Evolutionary conservation across 805 yeast species (phyloP), one percentile per base, ranked within the genome.

Genomic region (Candida insectorum): DNA sequence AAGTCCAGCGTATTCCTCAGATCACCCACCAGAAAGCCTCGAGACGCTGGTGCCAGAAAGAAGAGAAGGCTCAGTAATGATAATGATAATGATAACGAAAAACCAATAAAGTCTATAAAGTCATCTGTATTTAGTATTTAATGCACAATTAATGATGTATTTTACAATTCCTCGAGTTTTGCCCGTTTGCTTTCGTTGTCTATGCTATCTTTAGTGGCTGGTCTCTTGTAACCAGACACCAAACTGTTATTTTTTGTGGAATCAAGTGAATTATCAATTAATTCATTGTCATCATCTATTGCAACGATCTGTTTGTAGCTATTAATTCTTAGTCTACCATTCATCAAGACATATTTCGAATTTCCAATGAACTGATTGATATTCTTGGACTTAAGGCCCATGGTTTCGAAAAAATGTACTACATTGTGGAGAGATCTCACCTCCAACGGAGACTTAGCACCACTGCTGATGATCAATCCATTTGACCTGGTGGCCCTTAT

Each of bases 391-490:
- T 81, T 80, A 26, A 93, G 69, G 0, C 96, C 97, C 45, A 91
- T 62, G 7, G 85, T 60, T 24, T 72, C 65, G 21, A 84, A 60
- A 30, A 93, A 59, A 37, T 79, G 83, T 10, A 75, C 65, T 5
- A 86, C 71, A 49, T 93, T 96, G 28, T 72, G 65, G 24, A 77
- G 75, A 19, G 79, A 75, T 41, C 97, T 65, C n/a, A 78, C 60
- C 26, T 77, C 78, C 20, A 77, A 52, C 2, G 82, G 68, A 18
- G 60, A 53, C 3, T 48, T 37, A 0, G 93, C 85, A 2, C 96
- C 97, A 48, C 91, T 77, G 9, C 91, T 76, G 4, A 87, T 66
- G 2, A 93, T 69, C 12, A 93, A 51, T 0, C 97, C 97, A 26
- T 87, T 72, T 12, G 78, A 73, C 44, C 98, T 69, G 0, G 95